Conservation (phyloP, 176 grass and related monocot species). For the Raddia distichophylla region DNA sequence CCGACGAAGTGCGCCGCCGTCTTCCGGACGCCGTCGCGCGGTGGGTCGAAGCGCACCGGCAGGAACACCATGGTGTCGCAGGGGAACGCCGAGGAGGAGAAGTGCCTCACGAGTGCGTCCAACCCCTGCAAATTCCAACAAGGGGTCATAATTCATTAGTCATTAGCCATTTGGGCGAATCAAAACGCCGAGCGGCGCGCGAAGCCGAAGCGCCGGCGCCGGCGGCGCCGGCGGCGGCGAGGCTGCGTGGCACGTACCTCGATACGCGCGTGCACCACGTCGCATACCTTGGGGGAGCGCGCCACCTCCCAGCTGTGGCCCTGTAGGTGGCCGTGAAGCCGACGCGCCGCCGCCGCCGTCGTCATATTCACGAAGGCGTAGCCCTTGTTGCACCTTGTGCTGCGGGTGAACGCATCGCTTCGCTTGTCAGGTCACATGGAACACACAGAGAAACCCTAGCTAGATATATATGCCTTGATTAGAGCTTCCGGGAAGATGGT, state of each 20-base stretch:
- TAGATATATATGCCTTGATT: not conserved
- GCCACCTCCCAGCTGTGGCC: conserved; percentile 30
- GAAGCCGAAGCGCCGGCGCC: not conserved
- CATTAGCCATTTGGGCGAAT: too few species aligned
- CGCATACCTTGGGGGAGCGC: conserved; percentile 52
- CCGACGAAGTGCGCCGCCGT: conserved; percentile 29
- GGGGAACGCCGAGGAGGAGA: conserved; percentile 34
- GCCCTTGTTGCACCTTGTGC: conserved; percentile 56
- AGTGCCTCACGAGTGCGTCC: conserved; percentile 3
- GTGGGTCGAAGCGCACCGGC: conserved; percentile 53
- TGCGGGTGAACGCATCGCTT: not conserved
- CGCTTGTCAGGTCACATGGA: not conserved
- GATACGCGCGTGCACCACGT: conserved; percentile 43
- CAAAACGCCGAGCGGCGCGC: not conserved
- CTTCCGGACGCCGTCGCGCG: conserved; percentile 44
- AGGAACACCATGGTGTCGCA: conserved; percentile 31
- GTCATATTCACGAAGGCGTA: conserved; percentile 83
- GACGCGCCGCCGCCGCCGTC: conserved; percentile 32
- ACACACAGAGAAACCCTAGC: not conserved
- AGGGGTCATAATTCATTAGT: not conserved
- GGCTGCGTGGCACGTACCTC: conserved; percentile 32
- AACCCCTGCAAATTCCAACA: conserved; percentile 37
- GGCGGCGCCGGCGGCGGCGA: too few species aligned
- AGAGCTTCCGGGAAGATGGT: not conserved
- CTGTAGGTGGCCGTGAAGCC: conserved; percentile 41